phyloP scores from a whole-genome alignment of 225 moss, liverwort and hornwort genomes.

The Sphagnum tenellum region DNA sequence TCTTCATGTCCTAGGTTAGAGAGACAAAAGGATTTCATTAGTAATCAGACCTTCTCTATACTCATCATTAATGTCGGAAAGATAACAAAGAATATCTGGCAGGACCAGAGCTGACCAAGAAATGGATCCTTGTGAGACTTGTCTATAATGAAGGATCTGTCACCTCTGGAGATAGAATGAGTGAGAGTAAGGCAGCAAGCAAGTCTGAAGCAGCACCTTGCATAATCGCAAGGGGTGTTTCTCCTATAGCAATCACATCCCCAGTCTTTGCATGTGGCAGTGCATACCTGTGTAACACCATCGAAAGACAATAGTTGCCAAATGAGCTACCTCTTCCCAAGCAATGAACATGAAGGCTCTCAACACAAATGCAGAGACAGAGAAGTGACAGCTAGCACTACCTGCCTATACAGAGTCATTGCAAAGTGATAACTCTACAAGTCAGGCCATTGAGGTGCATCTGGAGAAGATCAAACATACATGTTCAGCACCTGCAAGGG shows the following conservation, averaged over 20 bases:
- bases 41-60: too few species aligned
- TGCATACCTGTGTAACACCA: constrained; percentile 57
- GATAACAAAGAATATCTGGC: too few species aligned
- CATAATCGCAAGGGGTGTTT: constrained; percentile 98
- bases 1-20: too few species aligned
- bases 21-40: too few species aligned
- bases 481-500: constrained; percentile 44
- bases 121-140: too few species aligned
- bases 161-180: not conserved
- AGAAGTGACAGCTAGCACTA: not conserved
- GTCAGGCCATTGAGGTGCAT: too few species aligned
- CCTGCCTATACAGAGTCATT: too few species aligned
- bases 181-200: not conserved
- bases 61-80: not conserved
- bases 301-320: not conserved
- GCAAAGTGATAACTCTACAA: too few species aligned
- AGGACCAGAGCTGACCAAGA: too few species aligned
- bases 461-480: constrained; percentile 14
- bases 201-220: constrained; percentile 45
- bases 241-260: constrained; percentile 89
- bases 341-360: not conserved
- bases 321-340: constrained; percentile 2
- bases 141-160: not conserved
- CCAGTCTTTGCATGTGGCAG: constrained; percentile 67
- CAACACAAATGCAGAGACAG: not conserved